Evolutionary conservation across 805 yeast species (phyloP).

Genomic region (Starmerella apis): DNA sequence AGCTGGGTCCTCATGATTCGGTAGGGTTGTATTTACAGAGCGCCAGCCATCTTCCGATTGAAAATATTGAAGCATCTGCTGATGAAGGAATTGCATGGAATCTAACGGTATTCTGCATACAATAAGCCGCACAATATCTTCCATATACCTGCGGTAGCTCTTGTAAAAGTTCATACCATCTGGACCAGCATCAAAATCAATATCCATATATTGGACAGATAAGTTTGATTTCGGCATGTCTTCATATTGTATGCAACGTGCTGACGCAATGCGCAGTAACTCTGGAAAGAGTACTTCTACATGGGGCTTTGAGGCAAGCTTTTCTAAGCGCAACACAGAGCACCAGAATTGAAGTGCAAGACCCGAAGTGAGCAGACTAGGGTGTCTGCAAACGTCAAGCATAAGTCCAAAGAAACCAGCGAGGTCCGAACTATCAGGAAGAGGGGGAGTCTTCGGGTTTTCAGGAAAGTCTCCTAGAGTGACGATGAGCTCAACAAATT

Average conservation of each 20-base stretch:
- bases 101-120: slow-evolving; percentile 78
- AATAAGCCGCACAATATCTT: slow-evolving; percentile 80
- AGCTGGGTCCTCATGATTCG: slow-evolving; percentile 36
- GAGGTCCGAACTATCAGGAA: slow-evolving; percentile 49
- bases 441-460: slow-evolving; percentile 31
- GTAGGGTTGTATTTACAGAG: slow-evolving; percentile 40
- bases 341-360: slow-evolving; percentile 92
- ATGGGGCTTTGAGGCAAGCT: slow-evolving; percentile 34
- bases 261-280: slow-evolving; percentile 64
- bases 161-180: slow-evolving; percentile 67
- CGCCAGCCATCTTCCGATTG: slow-evolving; percentile 51
- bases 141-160: slow-evolving; percentile 72
- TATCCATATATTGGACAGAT: slow-evolving; percentile 57
- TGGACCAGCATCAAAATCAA: slow-evolving; percentile 79
- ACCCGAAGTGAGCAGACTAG: slow-evolving; percentile 82
- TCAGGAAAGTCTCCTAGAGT: slow-evolving; percentile 67
- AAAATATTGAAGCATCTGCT: slow-evolving; percentile 61
- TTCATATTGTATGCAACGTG: slow-evolving; percentile 63
- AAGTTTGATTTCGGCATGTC: slow-evolving; percentile 55
- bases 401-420: slow-evolving; percentile 62
- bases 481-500: slow-evolving; percentile 87
- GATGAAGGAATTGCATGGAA: slow-evolving; percentile 72
- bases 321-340: slow-evolving; percentile 71
- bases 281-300: slow-evolving; percentile 52
- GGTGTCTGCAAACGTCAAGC: slow-evolving; percentile 68